Base-by-base conservation (phyloP, 1,284 basidiomycete species). In the Fomitopsis pinicola region DNA sequence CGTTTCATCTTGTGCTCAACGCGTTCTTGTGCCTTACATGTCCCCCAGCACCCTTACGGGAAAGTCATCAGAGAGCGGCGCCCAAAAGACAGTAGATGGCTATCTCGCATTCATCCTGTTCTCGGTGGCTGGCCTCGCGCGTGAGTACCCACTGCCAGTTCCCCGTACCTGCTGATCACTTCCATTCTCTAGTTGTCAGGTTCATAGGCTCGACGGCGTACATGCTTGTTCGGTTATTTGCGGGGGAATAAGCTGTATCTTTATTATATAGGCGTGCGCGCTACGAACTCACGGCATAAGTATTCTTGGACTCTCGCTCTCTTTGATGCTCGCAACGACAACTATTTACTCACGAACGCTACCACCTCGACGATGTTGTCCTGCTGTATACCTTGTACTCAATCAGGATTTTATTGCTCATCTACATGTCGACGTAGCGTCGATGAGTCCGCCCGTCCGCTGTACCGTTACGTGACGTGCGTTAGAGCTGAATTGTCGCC, bases 41-140 rank as follows among this genome's bases (percentile, higher is more conserved):
- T 28, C 33, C 9, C 53, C 33, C 62, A 84, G 80, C 36, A 75
- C 82, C n/a, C 82, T 85, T n/a, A 86, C 80, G 14, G 77, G 75
- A 17, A 83, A 75, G 54, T 78, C 82, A 42, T 67, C 75, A 9
- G 72, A 75, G 30, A 69, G 66, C 35, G 77, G 77, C 54, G 82
- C 86, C 2, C 77, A 77, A 30, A 73, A 72, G 1, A 80, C 82
- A 22, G 88, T 91, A 6, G 85, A 83, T 65, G 89, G 89, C 0
- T 94, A 94, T 72, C 90, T 94, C 88, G 81, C 86, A 12, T 92
- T 92, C 73, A 79, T 94, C 61, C 74, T 94, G 59, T 92, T 86
- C 74, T 93, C 92, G 2, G 93, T 97, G 45, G 92, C 92, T 2
- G 89, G 90, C 15, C 83, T 97, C 52, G 92, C 92, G 17, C 80